phyloP scores from a whole-genome alignment of 2,329 filamentous ascomycete genomes.

The Colletotrichum tropicicola region DNA sequence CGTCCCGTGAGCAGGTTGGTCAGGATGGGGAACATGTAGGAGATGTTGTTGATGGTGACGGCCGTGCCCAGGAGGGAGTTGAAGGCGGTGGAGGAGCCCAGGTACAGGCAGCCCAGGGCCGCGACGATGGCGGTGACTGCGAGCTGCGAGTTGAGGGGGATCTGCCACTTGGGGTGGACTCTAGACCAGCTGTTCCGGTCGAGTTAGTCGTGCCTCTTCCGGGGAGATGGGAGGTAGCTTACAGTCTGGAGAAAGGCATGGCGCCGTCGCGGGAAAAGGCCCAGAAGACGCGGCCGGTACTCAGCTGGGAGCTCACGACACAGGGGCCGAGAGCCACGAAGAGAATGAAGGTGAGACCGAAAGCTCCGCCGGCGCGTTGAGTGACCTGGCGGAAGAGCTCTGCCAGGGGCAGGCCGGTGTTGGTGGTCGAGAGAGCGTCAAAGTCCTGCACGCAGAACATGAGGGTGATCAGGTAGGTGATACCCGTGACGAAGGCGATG shows the following conservation, averaged over 20 bases:
- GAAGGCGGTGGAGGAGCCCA: conserved; percentile 53
- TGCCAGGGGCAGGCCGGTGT: conserved; percentile 52
- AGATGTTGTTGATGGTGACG: conserved; percentile 54
- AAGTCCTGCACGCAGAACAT: conserved; percentile 62
- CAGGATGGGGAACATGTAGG: conserved; percentile 54
- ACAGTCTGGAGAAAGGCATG: conserved; percentile 44
- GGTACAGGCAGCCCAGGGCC: conserved; percentile 51
- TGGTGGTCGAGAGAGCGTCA: conserved; percentile 48
- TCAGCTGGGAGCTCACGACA: conserved; percentile 45
- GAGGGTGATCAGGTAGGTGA: conserved; percentile 58
- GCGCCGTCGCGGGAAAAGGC: conserved; percentile 54
- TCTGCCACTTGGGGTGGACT: conserved; percentile 43
- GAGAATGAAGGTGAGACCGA: conserved; percentile 50
- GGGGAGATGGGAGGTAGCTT: conserved; percentile 28
- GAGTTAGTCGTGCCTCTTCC: conserved; percentile 25
- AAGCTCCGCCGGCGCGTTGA: conserved; percentile 48
- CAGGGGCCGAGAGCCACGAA: conserved; percentile 53
- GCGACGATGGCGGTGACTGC: conserved; percentile 44
- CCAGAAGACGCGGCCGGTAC: conserved; percentile 47
- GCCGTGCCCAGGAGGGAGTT: conserved; percentile 49
- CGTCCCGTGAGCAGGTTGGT: conserved; percentile 52
- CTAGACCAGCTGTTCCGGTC: conserved; percentile 41
- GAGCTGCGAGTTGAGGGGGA: conserved; percentile 49
- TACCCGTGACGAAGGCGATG: conserved; percentile 59
- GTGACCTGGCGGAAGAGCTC: conserved; percentile 57